A percentile compares a stretch with the other conserved stretches of the same genome.
These are phyloP conservation scores for Castanea crenata DNA, from an alignment of 306 rosid species.

Conservation along the genomic window DNA sequence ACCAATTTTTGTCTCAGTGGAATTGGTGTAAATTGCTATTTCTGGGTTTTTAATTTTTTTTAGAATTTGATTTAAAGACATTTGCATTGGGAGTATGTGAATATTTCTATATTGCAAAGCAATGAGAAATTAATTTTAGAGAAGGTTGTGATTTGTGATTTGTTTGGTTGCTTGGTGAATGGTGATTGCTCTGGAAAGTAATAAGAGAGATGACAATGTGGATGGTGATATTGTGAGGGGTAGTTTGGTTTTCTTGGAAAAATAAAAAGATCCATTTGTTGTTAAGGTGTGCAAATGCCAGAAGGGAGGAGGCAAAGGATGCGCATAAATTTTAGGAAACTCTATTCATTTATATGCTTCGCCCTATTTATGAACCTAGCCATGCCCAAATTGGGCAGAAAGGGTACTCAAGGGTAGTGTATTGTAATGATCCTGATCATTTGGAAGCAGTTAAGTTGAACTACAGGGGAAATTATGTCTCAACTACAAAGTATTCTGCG, in stretches of 20 bases:
- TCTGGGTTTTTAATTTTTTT: background rate
- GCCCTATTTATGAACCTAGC: constrained; percentile 23
- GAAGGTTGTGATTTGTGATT: constrained; percentile 12
- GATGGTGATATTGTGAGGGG: constrained; percentile 2
- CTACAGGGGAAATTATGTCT: constrained; percentile 70
- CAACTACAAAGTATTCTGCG: constrained; percentile 74
- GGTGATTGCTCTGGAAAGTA: constrained; percentile 24
- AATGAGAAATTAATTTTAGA: constrained; percentile 24
- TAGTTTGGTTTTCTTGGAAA: constrained; percentile 16
- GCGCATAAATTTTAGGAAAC: constrained; percentile 42
- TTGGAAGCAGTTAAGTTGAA: constrained; percentile 49
- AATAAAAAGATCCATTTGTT: constrained; percentile 11
- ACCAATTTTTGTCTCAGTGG: background rate
- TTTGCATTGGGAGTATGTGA: background rate
- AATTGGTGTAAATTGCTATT: background rate
- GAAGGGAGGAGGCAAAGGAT: constrained; percentile 46
- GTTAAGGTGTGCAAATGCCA: constrained; percentile 42
- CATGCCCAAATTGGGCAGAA: constrained; percentile 65
- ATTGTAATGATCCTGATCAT: constrained; percentile 62
- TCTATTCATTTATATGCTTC: constrained; percentile 60
- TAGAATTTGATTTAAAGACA: constrained; percentile 3
- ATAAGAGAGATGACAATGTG: constrained; percentile 19
- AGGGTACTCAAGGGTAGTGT: constrained; percentile 70
- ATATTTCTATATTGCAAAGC: background rate
- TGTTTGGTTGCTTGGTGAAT: constrained; percentile 16